phyloP scores from a whole-genome alignment of 192 early-diverging fungal species.

The Dissophora globulifera region DNA sequence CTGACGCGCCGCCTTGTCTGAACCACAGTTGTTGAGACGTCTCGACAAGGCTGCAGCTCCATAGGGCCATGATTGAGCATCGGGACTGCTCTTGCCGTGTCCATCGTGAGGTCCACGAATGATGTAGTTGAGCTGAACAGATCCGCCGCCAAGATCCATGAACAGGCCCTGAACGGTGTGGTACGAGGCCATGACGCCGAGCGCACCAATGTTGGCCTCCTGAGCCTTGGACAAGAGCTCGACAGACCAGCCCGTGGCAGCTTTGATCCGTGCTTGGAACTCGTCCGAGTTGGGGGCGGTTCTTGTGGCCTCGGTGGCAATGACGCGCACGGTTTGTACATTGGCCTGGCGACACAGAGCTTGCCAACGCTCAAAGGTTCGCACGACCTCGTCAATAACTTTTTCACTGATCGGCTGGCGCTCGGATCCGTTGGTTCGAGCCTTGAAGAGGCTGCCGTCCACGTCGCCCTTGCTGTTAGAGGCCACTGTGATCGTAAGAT shows the following conservation, averaged over 20 bases:
- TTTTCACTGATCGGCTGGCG: conserved; percentile 54
- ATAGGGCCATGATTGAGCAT: conserved; percentile 60
- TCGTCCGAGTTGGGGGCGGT: conserved; percentile 60
- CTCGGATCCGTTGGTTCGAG: conserved; percentile 16
- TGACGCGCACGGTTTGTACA: conserved; percentile 56
- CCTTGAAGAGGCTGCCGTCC: no score
- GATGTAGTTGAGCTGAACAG: conserved; percentile 66
- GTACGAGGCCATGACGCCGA: conserved; percentile 64
- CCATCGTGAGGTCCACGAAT: conserved; percentile 39
- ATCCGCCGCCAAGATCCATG: conserved; percentile 68
- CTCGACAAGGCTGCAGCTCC: conserved; percentile 62
- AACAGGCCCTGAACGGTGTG: conserved; percentile 63
- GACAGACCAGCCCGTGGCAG: conserved; percentile 57
- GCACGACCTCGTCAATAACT: conserved; percentile 59
- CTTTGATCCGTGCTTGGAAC: conserved; percentile 56
- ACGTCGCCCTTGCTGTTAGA: no score
- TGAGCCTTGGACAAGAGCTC: conserved; percentile 54
- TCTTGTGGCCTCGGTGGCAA: conserved; percentile 68
- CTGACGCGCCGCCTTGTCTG: conserved; percentile 21
- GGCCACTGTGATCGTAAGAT: not conserved
- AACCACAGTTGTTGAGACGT: conserved; percentile 44
- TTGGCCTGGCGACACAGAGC: conserved; percentile 54
- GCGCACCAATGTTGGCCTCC: conserved; percentile 63
- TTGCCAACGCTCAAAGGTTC: conserved; percentile 63
- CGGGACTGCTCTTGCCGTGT: conserved; percentile 28